Evolutionary conservation across 2,329 filamentous ascomycete species (phyloP).

Genomic region (Fusarium poae): DNA sequence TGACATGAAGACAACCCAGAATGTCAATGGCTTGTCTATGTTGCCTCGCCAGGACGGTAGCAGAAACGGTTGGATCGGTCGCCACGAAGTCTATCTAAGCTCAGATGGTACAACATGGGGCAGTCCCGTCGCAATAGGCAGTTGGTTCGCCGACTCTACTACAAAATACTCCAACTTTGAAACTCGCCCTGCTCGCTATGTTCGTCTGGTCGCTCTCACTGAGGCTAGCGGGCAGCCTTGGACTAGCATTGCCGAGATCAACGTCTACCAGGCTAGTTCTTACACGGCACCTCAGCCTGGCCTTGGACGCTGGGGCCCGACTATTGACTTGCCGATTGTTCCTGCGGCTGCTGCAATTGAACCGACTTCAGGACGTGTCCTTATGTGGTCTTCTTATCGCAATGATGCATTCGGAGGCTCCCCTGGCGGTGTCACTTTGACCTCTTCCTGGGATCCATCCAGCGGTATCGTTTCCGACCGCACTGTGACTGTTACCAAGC

Average conservation of each 20-base stretch:
- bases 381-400: constrained; percentile 27
- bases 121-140: constrained; percentile 21
- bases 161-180: constrained; percentile 37
- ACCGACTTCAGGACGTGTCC: constrained; percentile 25
- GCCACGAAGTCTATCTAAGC: constrained; percentile 26
- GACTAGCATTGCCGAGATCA: constrained; percentile 38
- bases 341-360: constrained; percentile 37
- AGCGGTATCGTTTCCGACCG: constrained; percentile 10
- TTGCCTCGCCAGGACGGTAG: constrained; percentile 28
- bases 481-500: constrained; percentile 56
- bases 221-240: constrained; percentile 24
- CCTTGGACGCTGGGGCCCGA: constrained; percentile 29
- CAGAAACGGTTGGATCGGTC: constrained; percentile 9
- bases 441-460: constrained; percentile 23
- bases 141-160: constrained; percentile 31
- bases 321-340: constrained; percentile 35
- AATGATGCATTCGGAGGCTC: constrained; percentile 10
- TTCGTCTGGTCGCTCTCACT: constrained; percentile 17
- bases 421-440: constrained; percentile 22
- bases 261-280: constrained; percentile 27
- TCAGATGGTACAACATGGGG: constrained; percentile 31
- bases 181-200: constrained; percentile 28
- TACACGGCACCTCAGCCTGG: constrained; percentile 3
- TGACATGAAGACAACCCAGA: constrained; percentile 22
- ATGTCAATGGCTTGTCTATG: constrained; percentile 32